phyloP scores from a whole-genome alignment of 768 basidiomycete genomes.

The Suillus clintonianus region DNA sequence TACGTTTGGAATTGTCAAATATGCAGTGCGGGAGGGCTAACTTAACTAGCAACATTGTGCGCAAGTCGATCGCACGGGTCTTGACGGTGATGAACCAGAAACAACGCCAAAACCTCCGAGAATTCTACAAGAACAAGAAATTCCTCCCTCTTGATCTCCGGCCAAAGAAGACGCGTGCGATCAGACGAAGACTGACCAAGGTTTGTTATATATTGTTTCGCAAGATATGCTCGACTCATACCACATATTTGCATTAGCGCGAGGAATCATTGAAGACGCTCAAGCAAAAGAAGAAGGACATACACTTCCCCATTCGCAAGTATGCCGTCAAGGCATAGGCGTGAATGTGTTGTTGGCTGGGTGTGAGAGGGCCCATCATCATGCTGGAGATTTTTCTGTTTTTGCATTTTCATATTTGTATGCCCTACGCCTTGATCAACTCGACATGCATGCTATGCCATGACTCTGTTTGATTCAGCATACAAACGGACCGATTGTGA shows the following conservation, averaged over 20 bases:
- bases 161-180: slow-evolving; percentile 96
- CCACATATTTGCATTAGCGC: slow-evolving; percentile 48
- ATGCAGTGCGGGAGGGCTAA: not conserved
- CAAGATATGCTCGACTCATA: slow-evolving; percentile 1
- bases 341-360: slow-evolving; percentile 22
- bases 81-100: slow-evolving; percentile 99
- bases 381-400: slow-evolving; percentile 20
- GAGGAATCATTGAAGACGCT: slow-evolving; percentile 85
- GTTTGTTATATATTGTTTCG: slow-evolving; percentile 42
- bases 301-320: slow-evolving; percentile 91
- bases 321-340: slow-evolving; percentile 92
- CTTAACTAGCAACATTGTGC: slow-evolving; percentile 77
- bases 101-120: slow-evolving; percentile 92
- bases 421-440: slow-evolving; percentile 38
- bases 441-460: slow-evolving; percentile 34
- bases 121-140: slow-evolving; percentile 98
- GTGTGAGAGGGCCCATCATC: slow-evolving; percentile 10
- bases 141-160: slow-evolving; percentile 97
- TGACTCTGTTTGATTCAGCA: slow-evolving; percentile 1
- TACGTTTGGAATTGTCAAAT: slow-evolving; percentile 42
- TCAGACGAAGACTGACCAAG: slow-evolving; percentile 92
- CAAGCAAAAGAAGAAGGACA: slow-evolving; percentile 92
- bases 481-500: not conserved
- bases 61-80: slow-evolving; percentile 98
- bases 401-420: slow-evolving; percentile 38